These are phyloP conservation scores for Diaporthe sp. DNA, from an alignment of 2,329 filamentous ascomycete genomes.

Conservation along the genomic window DNA sequence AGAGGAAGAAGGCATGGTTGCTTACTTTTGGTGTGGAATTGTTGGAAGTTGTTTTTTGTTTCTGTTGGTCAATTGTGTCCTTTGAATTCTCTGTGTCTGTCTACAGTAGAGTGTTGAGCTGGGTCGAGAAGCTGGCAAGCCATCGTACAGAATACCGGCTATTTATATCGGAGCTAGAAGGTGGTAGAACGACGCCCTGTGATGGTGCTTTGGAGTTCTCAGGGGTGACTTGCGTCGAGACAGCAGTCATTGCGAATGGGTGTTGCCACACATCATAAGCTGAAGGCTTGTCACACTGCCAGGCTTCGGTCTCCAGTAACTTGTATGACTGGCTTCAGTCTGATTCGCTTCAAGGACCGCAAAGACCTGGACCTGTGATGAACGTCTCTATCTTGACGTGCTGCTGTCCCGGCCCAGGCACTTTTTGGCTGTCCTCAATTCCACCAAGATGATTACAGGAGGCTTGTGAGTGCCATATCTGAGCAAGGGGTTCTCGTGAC, in stretches of 20 bases:
- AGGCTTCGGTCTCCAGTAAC: neutral
- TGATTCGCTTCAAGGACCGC: neutral
- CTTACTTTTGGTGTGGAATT: neutral
- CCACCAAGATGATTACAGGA: neutral
- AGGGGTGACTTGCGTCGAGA: neutral
- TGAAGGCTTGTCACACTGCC: neutral
- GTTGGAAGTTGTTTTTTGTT: neutral
- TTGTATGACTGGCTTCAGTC: neutral
- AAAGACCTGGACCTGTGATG: too few relatives aligned
- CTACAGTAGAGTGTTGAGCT: neutral
- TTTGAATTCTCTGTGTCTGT: neutral
- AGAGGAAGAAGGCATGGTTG: neutral
- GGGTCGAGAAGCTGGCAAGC: too few relatives aligned
- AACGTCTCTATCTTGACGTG: neutral
- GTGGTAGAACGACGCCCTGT: neutral
- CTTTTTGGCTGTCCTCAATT: neutral
- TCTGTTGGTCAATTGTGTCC: neutral
- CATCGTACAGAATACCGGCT: neutral
- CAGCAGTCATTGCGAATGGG: neutral
- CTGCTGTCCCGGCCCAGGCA: neutral
- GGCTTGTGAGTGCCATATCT: neutral
- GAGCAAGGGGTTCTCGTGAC: neutral
- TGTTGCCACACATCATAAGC: too few relatives aligned
- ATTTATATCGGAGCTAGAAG: neutral
- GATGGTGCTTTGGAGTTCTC: neutral